Base-by-base conservation (phyloP, 73 alveolate genomes). In the Tetrahymena elliotti region DNA sequence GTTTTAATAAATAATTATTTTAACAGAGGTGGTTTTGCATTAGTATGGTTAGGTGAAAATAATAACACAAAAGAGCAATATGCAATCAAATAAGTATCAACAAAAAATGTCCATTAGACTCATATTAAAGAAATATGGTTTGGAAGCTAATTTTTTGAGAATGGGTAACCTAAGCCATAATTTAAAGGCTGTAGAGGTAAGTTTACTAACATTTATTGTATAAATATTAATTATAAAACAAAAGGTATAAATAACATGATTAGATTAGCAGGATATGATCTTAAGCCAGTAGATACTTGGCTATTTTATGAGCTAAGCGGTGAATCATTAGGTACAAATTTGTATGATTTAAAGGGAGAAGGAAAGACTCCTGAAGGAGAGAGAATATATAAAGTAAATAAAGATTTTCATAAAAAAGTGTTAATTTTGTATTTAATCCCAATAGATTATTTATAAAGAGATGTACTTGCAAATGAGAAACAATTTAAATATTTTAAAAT, bases 1-100 rank as follows among this genome's bases (percentile, higher is more conserved):
- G 10, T 68, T 22, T 68, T 68, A 18, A n/a, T 1, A 27, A 27
- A 18, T 31, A 68, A 24, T 68, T 3, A 68, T 18, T 18, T 4
- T 4, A 24, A 18, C 6, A 68, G 96, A 88, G 96, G 96, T 6
- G 96, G 96, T 2, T 94, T 94, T 88, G 68, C 95, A 33, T 92
- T 94, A 54, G 93, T 94, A n/a, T 94, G 96, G 96, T 41, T 94
- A n/a, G 96, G 94, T 31, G 93, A 94, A 38, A 52, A 84, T 20
- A 38, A 33, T 31, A 88, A 84, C 24, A 38, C 94, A 37, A 94
- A 94, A 33, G 82, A 88, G n/a, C n/a, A 52, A 41, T 94, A 92
- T 92, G 96, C 96, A 20, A 40, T 94, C 1, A 94, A 94, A 47
- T 35, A 94, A 35, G 83, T 94, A 1, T 94, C 96, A 27, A 94